Conservation (phyloP, 73 alveolate species). For the Diophrys sp. region DNA sequence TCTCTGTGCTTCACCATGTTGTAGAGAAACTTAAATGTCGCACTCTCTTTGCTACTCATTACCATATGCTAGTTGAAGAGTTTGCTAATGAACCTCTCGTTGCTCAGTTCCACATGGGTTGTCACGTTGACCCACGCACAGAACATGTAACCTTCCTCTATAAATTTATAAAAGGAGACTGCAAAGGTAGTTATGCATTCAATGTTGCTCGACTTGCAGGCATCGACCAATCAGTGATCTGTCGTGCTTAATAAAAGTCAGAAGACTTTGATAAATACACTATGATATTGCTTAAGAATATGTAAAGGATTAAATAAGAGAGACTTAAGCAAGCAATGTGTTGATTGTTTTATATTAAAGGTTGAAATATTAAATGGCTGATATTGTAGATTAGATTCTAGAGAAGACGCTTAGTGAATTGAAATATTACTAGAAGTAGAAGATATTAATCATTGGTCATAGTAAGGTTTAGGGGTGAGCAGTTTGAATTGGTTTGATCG, state of each 20-base stretch:
- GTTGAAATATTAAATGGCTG: slow-evolving; percentile 33
- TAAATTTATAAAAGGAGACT: slow-evolving; percentile 83
- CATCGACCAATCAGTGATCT: slow-evolving; percentile 41
- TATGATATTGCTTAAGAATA: background rate
- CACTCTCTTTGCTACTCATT: slow-evolving; percentile 93
- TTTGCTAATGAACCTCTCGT: slow-evolving; percentile 52
- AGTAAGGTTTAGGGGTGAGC: no score
- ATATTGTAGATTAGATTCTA: slow-evolving; percentile 36
- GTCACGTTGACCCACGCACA: slow-evolving; percentile 66
- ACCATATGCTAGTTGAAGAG: slow-evolving; percentile 93
- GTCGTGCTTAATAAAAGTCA: background rate
- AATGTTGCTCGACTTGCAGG: slow-evolving; percentile 95
- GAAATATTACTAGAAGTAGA: slow-evolving; percentile 25
- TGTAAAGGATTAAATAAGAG: no score
- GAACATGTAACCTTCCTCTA: slow-evolving; percentile 85
- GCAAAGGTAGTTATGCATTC: slow-evolving; percentile 86
- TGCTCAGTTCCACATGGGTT: slow-evolving; percentile 84
- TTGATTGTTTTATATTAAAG: no score
- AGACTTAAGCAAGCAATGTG: no score
- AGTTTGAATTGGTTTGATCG: no score
- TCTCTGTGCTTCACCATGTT: slow-evolving; percentile 73
- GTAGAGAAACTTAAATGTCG: slow-evolving; percentile 72
- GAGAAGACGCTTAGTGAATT: slow-evolving; percentile 47
- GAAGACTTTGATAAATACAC: slow-evolving; percentile 3
- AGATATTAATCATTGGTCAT: no score